Conservation (phyloP, 306 rosid species). For the cucumber (Cucumis sativus) region Cucumber_9930_V3 NC_026661.2:16602501-16603000, state of each 20-base stretch:
- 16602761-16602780: background rate
- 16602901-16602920: background rate
- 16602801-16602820: background rate
- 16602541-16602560: background rate
- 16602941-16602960: background rate
- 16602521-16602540: background rate
- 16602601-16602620: background rate
- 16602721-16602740: background rate
- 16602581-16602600: no score
- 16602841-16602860: background rate
- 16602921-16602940: background rate
- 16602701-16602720: no score
- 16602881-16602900: no score
- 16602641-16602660: background rate
- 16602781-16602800: background rate
- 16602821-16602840: background rate
- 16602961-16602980: background rate
- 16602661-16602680: background rate
- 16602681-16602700: background rate
- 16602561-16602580: background rate
- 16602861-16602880: background rate
- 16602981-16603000: background rate
- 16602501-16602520: background rate
- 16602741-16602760: background rate
- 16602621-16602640: background rate